Base-by-base conservation (phyloP, 768 basidiomycete genomes). In the Russula earlei region DNA sequence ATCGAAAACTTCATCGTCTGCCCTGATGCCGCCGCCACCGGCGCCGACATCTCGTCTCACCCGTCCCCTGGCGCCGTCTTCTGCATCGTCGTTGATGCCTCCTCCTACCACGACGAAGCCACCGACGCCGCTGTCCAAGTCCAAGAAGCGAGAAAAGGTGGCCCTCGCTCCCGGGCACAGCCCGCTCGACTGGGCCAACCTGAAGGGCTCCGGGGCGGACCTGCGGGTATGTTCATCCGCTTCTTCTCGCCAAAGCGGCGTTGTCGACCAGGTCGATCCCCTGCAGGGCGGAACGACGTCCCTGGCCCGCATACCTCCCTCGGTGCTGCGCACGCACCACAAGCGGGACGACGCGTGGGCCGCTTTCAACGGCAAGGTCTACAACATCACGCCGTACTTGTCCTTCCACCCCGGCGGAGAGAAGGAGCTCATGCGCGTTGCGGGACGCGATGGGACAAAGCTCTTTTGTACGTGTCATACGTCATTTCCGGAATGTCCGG, bases 381-480 rank as follows among this genome's bases (percentile, higher is more conserved):
- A 99, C 72, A 97, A 97, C 66, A 89, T 99, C 49, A 93, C 92
- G 2, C 81, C 88, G 0, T 99, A 96, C 70, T 70, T 96, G 6
- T 73, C 84, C 2, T 99, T 84, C 64, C 95, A 98, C 69, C 95
- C 95, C 1, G 95, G 95, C 6, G 95, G 95, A 14, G 92, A 87
- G 73, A 85, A 83, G 61, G 91, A 98, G 67, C 74, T 99, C 42
- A 87, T 99, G 91, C 80, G 95, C 19, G 87, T 87, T 20, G 96
- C 94, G 9, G 96, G 96, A 0, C 76, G 92, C 54, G 96, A 99
- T 65, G 96, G 95, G 12, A 92, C 93, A 0, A 87, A 90, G 66
- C 76, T 99, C 11, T 98, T 99, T 64, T 85, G 95, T 95, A 67
- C 64, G 87, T 69, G 31, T 25, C 22, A 24, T 59, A 4, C 44